Conservation (phyloP, 495 filamentous ascomycete species). For the Aeminium ludgeri region DNA sequence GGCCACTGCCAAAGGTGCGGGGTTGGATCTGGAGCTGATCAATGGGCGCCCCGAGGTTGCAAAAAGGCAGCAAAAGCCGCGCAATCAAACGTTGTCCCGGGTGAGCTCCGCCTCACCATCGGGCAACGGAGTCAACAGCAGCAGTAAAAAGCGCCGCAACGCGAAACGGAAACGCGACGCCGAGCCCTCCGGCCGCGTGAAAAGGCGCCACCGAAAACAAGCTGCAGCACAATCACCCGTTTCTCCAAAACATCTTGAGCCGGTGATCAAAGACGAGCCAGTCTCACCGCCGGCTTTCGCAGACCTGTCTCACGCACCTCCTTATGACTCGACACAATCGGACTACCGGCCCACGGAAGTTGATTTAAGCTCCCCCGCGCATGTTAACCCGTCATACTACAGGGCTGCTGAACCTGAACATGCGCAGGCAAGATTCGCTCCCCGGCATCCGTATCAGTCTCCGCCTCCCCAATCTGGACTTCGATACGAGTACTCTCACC, state of each 20-base stretch:
- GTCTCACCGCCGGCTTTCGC: conserved; percentile 54
- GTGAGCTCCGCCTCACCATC: conserved; percentile 10
- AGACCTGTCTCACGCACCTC: conserved; percentile 1
- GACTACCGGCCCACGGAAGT: conserved; percentile 25
- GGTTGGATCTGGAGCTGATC: conserved; percentile 11
- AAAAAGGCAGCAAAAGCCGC: conserved; percentile 5
- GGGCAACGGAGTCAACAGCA: not conserved
- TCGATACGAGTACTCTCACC: conserved; percentile 21
- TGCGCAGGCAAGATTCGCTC: not conserved
- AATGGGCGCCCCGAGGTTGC: conserved; percentile 15
- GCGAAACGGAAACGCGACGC: conserved; percentile 18
- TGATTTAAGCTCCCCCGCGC: conserved; percentile 3
- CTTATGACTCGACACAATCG: conserved; percentile 24
- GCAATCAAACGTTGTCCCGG: conserved; percentile 1
- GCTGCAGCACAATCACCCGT: conserved; percentile 2
- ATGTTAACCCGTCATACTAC: conserved; percentile 31
- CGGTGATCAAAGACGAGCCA: conserved; percentile 76
- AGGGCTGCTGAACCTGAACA: conserved; percentile 13
- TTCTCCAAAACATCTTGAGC: conserved; percentile 18
- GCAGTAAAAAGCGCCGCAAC: conserved; percentile 7
- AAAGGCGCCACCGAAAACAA: conserved; percentile 5
- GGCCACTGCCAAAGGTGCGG: conserved; percentile 38
- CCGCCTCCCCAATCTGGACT: conserved; percentile 11
- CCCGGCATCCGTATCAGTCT: conserved; percentile 14
- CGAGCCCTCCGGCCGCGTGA: conserved; percentile 1